Percentiles rank a stretch among this genome's conserved stretches.
phyloP scores from a whole-genome alignment of 495 filamentous ascomycete genomes.

The Cercophora samala region DNA sequence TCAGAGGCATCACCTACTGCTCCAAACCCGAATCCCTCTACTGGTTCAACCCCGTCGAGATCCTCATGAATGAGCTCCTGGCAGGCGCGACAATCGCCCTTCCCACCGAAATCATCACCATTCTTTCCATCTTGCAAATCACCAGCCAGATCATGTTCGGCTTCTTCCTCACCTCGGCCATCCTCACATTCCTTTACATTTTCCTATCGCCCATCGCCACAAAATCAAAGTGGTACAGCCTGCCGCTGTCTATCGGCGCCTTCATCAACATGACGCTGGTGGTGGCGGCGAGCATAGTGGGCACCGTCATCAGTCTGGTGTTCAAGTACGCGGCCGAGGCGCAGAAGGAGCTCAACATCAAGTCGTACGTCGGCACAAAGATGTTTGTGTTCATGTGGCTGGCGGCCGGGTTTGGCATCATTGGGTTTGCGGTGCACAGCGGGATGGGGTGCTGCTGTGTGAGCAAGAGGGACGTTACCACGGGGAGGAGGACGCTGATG shows the following conservation, averaged over 20 bases:
- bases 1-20: constrained; percentile 68
- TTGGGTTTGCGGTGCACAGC: constrained; percentile 68
- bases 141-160: constrained; percentile 91
- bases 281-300: constrained; percentile 68
- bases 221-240: constrained; percentile 47
- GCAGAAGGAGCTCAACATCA: constrained; percentile 67
- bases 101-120: constrained; percentile 64
- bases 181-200: constrained; percentile 62
- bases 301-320: constrained; percentile 75
- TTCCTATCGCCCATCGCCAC: constrained; percentile 41
- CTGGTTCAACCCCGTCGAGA: constrained; percentile 86
- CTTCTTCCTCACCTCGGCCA: constrained; percentile 68
- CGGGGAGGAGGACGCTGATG: constrained; percentile 36
- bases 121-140: constrained; percentile 68
- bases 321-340: constrained; percentile 69
- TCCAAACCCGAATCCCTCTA: constrained; percentile 65
- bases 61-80: constrained; percentile 72
- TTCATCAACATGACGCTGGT: constrained; percentile 63
- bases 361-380: constrained; percentile 60
- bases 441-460: constrained; percentile 72
- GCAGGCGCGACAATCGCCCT: constrained; percentile 81
- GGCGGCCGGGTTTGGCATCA: constrained; percentile 59
- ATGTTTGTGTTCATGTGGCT: constrained; percentile 95
- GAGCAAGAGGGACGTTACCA: constrained; percentile 56
- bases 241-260: constrained; percentile 54